phyloP scores from a whole-genome alignment of 129 eudicot genomes.

The Flaveria brownii region DNA sequence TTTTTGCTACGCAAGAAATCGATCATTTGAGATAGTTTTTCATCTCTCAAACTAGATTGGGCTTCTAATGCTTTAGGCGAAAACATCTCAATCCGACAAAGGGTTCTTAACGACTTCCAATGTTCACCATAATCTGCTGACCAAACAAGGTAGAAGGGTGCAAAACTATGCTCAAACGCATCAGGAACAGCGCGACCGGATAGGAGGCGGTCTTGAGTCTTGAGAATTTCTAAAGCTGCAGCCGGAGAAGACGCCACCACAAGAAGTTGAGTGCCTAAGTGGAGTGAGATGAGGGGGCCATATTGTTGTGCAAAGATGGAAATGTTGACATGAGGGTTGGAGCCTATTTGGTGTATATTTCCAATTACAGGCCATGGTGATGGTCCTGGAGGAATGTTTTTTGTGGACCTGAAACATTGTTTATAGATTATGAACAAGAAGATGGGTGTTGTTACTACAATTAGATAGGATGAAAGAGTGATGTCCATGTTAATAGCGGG shows the following conservation, averaged over 20 bases:
- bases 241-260: conserved; percentile 36
- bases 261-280: conserved; percentile 33
- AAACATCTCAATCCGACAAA: conserved; percentile 33
- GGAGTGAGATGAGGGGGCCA: conserved; percentile 36
- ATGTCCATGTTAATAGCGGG: neutral
- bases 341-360: conserved; percentile 31
- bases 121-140: conserved; percentile 8
- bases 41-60: conserved; percentile 28
- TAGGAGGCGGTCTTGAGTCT: conserved; percentile 32
- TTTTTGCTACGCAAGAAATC: conserved; percentile 18
- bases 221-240: conserved; percentile 34
- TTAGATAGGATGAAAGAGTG: neutral
- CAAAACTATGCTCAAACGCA: neutral
- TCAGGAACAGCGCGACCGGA: conserved; percentile 29
- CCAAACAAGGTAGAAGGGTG: conserved; percentile 10
- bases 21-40: conserved; percentile 20
- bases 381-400: conserved; percentile 35
- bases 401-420: neutral
- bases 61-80: conserved; percentile 29
- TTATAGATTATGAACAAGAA: neutral
- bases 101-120: conserved; percentile 30
- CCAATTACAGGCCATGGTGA: conserved; percentile 32
- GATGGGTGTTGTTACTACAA: neutral
- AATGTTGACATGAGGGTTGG: conserved; percentile 26
- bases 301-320: conserved; percentile 24